Evolutionary conservation across 1,284 basidiomycete species (phyloP).

Genomic region (Trichosporon sp.): DNA sequence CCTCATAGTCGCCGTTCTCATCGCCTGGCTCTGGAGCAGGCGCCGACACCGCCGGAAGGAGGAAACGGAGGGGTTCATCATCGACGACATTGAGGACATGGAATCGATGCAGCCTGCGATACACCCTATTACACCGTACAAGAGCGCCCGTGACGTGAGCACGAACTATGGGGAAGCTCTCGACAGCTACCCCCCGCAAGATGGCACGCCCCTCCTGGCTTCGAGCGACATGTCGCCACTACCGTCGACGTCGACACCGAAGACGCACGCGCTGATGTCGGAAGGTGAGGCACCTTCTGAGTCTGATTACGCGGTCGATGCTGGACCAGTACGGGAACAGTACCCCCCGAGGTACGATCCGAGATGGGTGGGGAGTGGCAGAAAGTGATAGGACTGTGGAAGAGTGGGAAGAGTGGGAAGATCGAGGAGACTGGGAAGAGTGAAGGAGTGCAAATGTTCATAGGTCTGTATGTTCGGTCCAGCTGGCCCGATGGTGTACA

Average conservation of each 20-base stretch:
- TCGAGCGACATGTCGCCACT: too few species aligned
- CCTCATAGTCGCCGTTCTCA: not conserved
- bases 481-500: too few species aligned
- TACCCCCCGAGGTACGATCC: not conserved
- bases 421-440: not conserved
- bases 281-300: too few species aligned
- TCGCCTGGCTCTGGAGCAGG: not conserved
- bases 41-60: not conserved
- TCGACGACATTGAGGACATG: not conserved
- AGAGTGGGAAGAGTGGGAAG: not conserved
- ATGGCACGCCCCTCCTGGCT: not conserved
- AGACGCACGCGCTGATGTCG: not conserved
- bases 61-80: not conserved
- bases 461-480: too few species aligned
- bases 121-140: not conserved
- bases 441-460: too few species aligned
- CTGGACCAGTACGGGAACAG: not conserved
- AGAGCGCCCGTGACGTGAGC: not conserved
- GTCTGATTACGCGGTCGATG: not conserved
- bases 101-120: not conserved
- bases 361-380: not conserved
- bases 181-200: too few species aligned
- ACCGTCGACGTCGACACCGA: not conserved
- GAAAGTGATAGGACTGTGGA: not conserved
- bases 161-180: too few species aligned